Conservation (phyloP, 129 eudicot genomes). For the Tanacetum coccineum region DNA sequence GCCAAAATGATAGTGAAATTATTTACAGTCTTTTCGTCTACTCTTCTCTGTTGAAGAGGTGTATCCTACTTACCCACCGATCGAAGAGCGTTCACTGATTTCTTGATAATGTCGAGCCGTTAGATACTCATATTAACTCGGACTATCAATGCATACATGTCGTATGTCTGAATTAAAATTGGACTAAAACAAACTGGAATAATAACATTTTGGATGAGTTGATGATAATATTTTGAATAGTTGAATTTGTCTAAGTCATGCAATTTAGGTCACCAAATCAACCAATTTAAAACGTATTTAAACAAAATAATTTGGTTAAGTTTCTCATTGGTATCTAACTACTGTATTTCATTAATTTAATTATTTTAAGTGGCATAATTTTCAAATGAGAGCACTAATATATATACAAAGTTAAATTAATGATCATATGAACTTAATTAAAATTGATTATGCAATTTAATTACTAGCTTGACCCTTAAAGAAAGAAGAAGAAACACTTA, state of each 20-base stretch:
- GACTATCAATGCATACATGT: too few species aligned
- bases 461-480: not conserved
- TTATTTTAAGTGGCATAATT: not conserved
- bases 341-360: not conserved
- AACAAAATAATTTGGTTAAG: not conserved
- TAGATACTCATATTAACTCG: too few species aligned
- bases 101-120: too few species aligned
- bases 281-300: constrained; percentile 7
- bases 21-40: too few species aligned
- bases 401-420: not conserved
- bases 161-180: not conserved
- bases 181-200: not conserved
- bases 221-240: not conserved
- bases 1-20: too few species aligned
- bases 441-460: not conserved
- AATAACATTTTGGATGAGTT: too few species aligned
- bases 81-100: not conserved
- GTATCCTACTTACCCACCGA: not conserved
- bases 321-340: not conserved
- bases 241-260: constrained; percentile 9
- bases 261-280: constrained; percentile 25
- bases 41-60: too few species aligned
- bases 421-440: constrained; percentile 9
- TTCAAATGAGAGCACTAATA: not conserved
- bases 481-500: not conserved